Base-by-base conservation (phyloP, 2,329 filamentous ascomycete species). In the Botrytis aclada region DNA sequence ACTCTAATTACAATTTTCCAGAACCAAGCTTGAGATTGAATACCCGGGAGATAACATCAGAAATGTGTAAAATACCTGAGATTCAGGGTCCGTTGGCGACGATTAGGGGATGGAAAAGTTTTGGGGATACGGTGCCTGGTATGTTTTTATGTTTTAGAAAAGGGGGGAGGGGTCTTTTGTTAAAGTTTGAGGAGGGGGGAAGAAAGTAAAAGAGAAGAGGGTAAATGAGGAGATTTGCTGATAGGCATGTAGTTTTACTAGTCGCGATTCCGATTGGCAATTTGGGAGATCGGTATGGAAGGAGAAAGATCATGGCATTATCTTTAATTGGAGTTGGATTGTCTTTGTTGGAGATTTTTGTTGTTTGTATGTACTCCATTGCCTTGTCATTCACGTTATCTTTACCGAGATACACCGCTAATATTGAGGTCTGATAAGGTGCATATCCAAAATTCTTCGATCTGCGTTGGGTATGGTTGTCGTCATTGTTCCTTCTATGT, bases 121-220 rank as follows among this genome's bases (percentile, higher is more conserved):
- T 73, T 54, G 80, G 78, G 71, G 78, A 80, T 76, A 77, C 77
- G 41, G 72, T 80, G 60, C 77, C 79, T 67, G 79, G 78, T 80
- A 73, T 32, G 16, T 58, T 56, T 63, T 58, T 58, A 34, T 64
- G 25, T 47, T 64, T 32, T 16, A 14, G 6, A n/a, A 16, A n/a
- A 16, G 25, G 5, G 7, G 22, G 9, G 3, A 3, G 22, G 9
- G 3, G 4, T 37, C 32, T 51, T 71, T n/a, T 39, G 34, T 34
- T 16, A 12, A 18, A 37, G 54, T n/a, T 56, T n/a, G 10, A n/a
- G 6, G 14, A 39, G 18, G 16, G 2, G 29, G 63, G 75, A 29
- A 75, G 74, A 14, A 12, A 45, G 22, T 39, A 29, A 34, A 20
- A 29, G n/a, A 54, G 22, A 61, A 14, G 25, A 47, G 20, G 34